phyloP scores from a whole-genome alignment of 306 rosid species.

The Quercus wislizeni region DNA sequence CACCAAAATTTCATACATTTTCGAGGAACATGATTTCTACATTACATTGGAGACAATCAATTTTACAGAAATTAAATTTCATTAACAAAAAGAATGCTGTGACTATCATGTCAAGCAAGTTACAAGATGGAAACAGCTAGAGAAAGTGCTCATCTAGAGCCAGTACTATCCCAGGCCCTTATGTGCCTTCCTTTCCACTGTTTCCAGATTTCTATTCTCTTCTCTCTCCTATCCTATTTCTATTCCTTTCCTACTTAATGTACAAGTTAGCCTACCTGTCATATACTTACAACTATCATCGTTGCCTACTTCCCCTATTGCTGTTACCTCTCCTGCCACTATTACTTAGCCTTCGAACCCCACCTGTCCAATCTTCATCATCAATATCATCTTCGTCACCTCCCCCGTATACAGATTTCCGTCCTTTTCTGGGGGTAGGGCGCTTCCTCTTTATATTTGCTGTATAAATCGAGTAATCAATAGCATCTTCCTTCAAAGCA shows the following conservation, averaged over 20 bases:
- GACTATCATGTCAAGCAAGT: constrained; percentile 48
- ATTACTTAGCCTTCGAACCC: constrained; percentile 48
- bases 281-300: constrained; percentile 57
- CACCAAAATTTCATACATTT: too few species aligned
- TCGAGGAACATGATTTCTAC: too few species aligned
- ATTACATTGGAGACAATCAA: not conserved
- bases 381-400: constrained; percentile 55
- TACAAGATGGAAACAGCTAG: constrained; percentile 47
- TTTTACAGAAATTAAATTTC: constrained; percentile 14
- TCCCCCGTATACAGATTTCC: constrained; percentile 46
- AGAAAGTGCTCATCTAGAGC: constrained; percentile 19
- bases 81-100: constrained; percentile 60
- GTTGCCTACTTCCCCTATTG: constrained; percentile 64
- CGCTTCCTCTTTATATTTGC: constrained; percentile 87
- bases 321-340: constrained; percentile 59
- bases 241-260: constrained; percentile 60
- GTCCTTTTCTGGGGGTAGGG: constrained; percentile 65
- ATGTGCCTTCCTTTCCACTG: constrained; percentile 37
- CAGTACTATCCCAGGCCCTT: constrained; percentile 24
- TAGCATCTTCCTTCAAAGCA: constrained; percentile 74
- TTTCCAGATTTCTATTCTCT: constrained; percentile 41
- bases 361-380: constrained; percentile 55
- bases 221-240: constrained; percentile 47
- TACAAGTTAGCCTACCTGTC: constrained; percentile 94
- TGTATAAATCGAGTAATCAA: constrained; percentile 79